Percentiles rank a stretch among this genome's conserved stretches.
Evolutionary conservation across 441 rosid genomes (phyloP).

Genomic region (Eutrema salsugineum): DNA sequence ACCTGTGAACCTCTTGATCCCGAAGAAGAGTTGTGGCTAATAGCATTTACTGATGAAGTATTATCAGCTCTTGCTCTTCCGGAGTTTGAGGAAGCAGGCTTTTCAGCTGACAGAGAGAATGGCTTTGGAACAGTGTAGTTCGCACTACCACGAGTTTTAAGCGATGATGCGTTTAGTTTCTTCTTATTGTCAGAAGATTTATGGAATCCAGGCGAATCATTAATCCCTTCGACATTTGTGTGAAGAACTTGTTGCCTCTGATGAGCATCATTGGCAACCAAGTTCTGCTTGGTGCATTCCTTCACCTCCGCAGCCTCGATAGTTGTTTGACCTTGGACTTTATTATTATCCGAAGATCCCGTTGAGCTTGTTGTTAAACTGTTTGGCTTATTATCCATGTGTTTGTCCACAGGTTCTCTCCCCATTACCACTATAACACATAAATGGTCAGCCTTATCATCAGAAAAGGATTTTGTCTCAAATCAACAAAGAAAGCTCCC

Average conservation of each 20-base stretch:
- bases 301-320: constrained; percentile 37
- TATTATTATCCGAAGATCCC: constrained; percentile 31
- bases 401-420: constrained; percentile 50
- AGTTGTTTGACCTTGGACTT: constrained; percentile 32
- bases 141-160: constrained; percentile 10
- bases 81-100: constrained; percentile 30
- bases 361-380: constrained; percentile 28
- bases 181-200: constrained; percentile 29
- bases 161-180: constrained; percentile 17
- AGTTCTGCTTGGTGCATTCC: constrained; percentile 35
- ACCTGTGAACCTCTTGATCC: constrained; percentile 64
- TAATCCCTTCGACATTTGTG: constrained; percentile 1
- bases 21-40: constrained; percentile 40
- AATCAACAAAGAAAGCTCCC: not conserved
- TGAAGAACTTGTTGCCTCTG: not conserved
- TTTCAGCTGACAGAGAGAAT: constrained; percentile 51
- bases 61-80: constrained; percentile 21
- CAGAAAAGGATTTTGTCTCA: not conserved
- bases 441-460: not conserved
- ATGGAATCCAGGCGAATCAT: constrained; percentile 20
- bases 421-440: constrained; percentile 54
- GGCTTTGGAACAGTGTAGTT: constrained; percentile 36
- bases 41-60: constrained; percentile 33
- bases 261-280: constrained; percentile 39
- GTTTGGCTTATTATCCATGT: constrained; percentile 55